A percentile compares a stretch with the other conserved stretches of the same genome.
phyloP scores from a whole-genome alignment of 2,329 filamentous ascomycete genomes.

The Acephala macrosclerotiorum region DNA sequence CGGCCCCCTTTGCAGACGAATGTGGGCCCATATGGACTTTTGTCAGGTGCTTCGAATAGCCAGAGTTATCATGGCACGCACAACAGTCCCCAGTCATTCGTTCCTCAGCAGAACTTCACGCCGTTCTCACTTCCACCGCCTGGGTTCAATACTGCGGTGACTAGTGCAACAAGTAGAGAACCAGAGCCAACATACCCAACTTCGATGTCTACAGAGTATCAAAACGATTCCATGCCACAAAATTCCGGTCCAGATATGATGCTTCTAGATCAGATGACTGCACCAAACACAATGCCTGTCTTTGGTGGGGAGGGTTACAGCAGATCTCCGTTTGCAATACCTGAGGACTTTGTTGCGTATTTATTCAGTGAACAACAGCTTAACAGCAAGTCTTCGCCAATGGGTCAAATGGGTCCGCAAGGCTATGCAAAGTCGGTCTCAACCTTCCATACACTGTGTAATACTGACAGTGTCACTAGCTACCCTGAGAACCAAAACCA shows the following conservation, averaged over 20 bases:
- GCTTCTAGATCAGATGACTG: slow-evolving; percentile 67
- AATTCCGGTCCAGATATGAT: slow-evolving; percentile 58
- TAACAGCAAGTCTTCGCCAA: slow-evolving; percentile 56
- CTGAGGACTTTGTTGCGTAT: slow-evolving; percentile 87
- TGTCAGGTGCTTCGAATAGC: slow-evolving; percentile 60
- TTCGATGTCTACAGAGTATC: slow-evolving; percentile 42
- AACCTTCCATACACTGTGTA: neutral
- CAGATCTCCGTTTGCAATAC: slow-evolving; percentile 86
- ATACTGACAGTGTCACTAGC: slow-evolving; percentile 46
- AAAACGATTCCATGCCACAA: slow-evolving; percentile 44
- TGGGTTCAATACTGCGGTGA: slow-evolving; percentile 55
- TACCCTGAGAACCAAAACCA: slow-evolving; percentile 61
- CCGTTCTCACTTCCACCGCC: slow-evolving; percentile 69
- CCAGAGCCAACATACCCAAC: slow-evolving; percentile 40
- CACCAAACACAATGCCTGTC: slow-evolving; percentile 78
- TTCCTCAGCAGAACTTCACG: slow-evolving; percentile 66
- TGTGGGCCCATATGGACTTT: slow-evolving; percentile 57
- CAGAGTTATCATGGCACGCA: slow-evolving; percentile 52
- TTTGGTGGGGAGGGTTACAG: slow-evolving; percentile 86
- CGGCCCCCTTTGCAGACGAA: slow-evolving; percentile 56
- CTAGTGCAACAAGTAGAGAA: slow-evolving; percentile 38
- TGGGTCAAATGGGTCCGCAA: slow-evolving; percentile 58
- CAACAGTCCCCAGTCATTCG: slow-evolving; percentile 58
- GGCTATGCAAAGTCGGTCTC: slow-evolving; percentile 57
- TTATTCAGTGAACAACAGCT: slow-evolving; percentile 75